phyloP scores from a whole-genome alignment of 352 stramenopile species.

The Pythium apleroticum region DNA sequence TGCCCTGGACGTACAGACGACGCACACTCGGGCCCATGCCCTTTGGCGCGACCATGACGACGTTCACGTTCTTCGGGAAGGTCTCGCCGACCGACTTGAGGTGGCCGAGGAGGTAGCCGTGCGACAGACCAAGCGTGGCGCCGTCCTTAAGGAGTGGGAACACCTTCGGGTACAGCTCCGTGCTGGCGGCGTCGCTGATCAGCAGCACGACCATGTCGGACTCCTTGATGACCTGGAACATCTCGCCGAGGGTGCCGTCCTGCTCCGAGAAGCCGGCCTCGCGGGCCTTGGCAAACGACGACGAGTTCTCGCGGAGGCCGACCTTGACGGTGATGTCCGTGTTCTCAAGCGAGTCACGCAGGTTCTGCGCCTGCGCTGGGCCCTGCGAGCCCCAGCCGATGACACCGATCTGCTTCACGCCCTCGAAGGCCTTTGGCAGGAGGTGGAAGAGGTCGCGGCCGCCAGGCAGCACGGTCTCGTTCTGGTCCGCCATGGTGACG shows the following conservation, averaged over 20 bases:
- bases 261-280: slow-evolving; percentile 93
- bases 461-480: slow-evolving; percentile 75
- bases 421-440: slow-evolving; percentile 94
- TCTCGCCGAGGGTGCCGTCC: slow-evolving; percentile 93
- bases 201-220: slow-evolving; percentile 97
- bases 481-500: slow-evolving; percentile 72
- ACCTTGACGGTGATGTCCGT: slow-evolving; percentile 92
- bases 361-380: slow-evolving; percentile 96
- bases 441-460: slow-evolving; percentile 94
- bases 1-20: slow-evolving; percentile 97
- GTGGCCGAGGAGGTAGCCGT: slow-evolving; percentile 97
- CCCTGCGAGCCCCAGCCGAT: slow-evolving; percentile 98
- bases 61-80: slow-evolving; percentile 97
- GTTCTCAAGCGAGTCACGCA: slow-evolving; percentile 94
- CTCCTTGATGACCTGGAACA: slow-evolving; percentile 96
- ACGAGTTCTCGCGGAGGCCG: slow-evolving; percentile 80
- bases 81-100: slow-evolving; percentile 94
- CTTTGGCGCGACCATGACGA: slow-evolving; percentile 98
- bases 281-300: slow-evolving; percentile 75
- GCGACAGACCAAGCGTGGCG: slow-evolving; percentile 95
- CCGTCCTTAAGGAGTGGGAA: slow-evolving; percentile 95
- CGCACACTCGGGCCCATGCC: slow-evolving; percentile 97
- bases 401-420: slow-evolving; percentile 96
- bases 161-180: slow-evolving; percentile 96
- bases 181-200: slow-evolving; percentile 95